phyloP scores from a whole-genome alignment of 2,329 filamentous ascomycete genomes.

The Cyphellophora attinorum region DNA sequence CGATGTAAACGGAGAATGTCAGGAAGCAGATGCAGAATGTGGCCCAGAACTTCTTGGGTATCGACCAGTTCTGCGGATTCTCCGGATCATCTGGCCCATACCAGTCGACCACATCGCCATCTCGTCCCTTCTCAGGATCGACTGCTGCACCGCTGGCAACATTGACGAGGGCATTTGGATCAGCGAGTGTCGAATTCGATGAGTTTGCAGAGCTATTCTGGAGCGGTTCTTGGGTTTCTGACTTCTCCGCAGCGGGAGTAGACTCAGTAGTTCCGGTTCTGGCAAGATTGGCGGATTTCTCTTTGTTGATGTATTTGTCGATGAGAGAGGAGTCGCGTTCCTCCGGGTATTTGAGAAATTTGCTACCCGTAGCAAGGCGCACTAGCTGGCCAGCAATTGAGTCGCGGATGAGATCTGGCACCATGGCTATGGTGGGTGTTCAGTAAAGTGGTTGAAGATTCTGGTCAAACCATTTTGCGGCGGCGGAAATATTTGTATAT shows the following conservation, averaged over 20 bases:
- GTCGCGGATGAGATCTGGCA: slow-evolving; percentile 34
- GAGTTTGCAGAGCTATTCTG: neutral
- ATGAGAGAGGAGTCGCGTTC: slow-evolving; percentile 39
- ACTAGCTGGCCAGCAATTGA: slow-evolving; percentile 31
- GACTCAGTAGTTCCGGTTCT: slow-evolving; percentile 31
- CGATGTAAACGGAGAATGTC: slow-evolving; percentile 43
- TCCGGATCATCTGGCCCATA: slow-evolving; percentile 22
- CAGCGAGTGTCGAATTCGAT: slow-evolving; percentile 1
- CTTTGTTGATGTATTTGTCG: slow-evolving; percentile 37
- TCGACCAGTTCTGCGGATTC: slow-evolving; percentile 40
- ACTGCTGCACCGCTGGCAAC: slow-evolving; percentile 14
- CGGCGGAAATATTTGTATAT: too few species aligned
- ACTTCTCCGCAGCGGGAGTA: too few species aligned
- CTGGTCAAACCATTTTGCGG: too few species aligned
- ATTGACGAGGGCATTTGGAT: slow-evolving; percentile 3
- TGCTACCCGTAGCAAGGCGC: slow-evolving; percentile 29
- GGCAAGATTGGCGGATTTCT: slow-evolving; percentile 40
- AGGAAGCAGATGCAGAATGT: slow-evolving; percentile 39
- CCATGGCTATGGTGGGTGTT: too few species aligned
- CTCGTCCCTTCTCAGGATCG: slow-evolving; percentile 44
- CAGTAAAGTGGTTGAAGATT: too few species aligned
- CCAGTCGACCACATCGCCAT: slow-evolving; percentile 43
- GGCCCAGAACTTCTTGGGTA: slow-evolving; percentile 33
- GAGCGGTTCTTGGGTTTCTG: too few species aligned
- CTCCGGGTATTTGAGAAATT: slow-evolving; percentile 34